A percentile compares a stretch with the other conserved stretches of the same genome.
Evolutionary conservation across 2,329 filamentous ascomycete species (phyloP).

Genomic region (Penicillium rolfsii): DNA sequence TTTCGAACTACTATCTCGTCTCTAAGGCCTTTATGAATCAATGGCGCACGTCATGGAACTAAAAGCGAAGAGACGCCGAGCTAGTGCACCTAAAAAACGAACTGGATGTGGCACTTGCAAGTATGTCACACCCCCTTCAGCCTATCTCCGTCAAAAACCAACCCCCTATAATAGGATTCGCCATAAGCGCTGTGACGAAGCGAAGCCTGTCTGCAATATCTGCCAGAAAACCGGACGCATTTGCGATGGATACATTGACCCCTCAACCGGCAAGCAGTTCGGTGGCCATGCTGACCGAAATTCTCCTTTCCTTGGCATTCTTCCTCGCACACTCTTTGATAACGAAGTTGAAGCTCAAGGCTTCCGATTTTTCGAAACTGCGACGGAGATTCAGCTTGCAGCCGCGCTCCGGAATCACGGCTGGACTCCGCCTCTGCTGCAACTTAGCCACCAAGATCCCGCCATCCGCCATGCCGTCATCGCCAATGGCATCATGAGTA

Average conservation of each 20-base stretch:
- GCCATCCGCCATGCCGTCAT: conserved; percentile 5
- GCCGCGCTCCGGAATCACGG: background rate
- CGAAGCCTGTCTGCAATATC: background rate
- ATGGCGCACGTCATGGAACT: background rate
- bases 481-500: conserved; percentile 6
- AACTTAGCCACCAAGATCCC: background rate
- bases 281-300: background rate
- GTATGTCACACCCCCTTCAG: background rate
- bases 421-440: background rate
- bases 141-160: background rate
- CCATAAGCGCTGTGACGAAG: background rate
- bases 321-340: background rate
- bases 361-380: background rate
- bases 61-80: background rate
- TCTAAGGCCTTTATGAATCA: background rate
- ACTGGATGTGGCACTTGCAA: background rate
- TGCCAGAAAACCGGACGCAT: background rate
- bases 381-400: background rate
- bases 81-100: background rate
- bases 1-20: background rate
- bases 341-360: background rate
- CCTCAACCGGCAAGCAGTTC: background rate
- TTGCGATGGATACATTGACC: background rate
- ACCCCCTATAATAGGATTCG: background rate
- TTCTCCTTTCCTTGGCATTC: background rate